Evolutionary conservation across 805 yeast genomes (phyloP), one percentile per base, ranked within the genome.

Genomic region (Yamadazyma tumulicola): DNA sequence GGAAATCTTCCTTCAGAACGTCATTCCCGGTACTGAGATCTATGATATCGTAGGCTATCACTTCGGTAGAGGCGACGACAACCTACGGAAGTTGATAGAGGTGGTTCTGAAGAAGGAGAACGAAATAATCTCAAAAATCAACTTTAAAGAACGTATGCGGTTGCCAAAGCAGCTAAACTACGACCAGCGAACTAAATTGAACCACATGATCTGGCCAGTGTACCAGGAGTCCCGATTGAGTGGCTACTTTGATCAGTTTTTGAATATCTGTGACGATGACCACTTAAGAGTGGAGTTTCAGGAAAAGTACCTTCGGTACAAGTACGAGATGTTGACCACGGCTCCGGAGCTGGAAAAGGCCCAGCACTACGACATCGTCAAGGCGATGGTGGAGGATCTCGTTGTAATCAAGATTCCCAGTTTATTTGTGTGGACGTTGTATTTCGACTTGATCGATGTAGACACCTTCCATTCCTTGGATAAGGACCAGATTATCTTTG

Each of bases 381-480:
- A 62, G 28, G 76, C 73, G 7, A 68, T 77, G 71, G 75, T 77
- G 0, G 79, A 77, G 10, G 94, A 83, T 22, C 75, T 89, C 80
- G 76, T 88, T 3, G 60, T 81, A 11, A 75, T 91, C 11, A 72
- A 76, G 25, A 75, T 81, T 15, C 69, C 72, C 1, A 77, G 78
- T 5, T 64, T 74, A 23, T 61, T 72, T 19, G 85, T 88, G 1
- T 89, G 96, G 95, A 67, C 71, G 24, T 50, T 80, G 8, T 77
- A 76, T 48, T 74, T 87, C 38, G 93, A 88, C 43, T 83, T 91
- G 82, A 46, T 63, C 17, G 95, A 88, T 54, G 71, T 69, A 6
- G 52, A 52, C 5, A 58, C 67, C 4, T 53, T 87, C 4, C 57
- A 63, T 7, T 69, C 71, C 2, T 52, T 83, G 31, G 80, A 79